phyloP scores from a whole-genome alignment of 1,139 yeast genomes.

The Zygosaccharomyces sapae region DNA sequence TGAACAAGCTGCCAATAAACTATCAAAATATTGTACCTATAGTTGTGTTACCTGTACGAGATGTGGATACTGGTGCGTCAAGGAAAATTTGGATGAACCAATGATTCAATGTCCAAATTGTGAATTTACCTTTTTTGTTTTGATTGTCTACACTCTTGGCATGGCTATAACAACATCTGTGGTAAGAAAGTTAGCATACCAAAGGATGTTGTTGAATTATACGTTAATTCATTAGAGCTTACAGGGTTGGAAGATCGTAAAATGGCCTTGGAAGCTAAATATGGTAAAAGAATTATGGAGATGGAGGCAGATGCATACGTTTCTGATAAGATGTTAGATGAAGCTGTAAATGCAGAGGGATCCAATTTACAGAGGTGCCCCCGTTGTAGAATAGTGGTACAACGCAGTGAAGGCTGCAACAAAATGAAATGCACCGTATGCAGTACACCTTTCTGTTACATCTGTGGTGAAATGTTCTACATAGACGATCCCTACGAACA shows the following conservation, averaged over 20 bases:
- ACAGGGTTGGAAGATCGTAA: slow-evolving; percentile 35
- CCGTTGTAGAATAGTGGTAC: slow-evolving; percentile 49
- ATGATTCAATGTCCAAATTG: slow-evolving; percentile 53
- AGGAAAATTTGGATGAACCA: slow-evolving; percentile 48
- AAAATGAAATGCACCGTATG: slow-evolving; percentile 60
- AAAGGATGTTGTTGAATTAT: slow-evolving; percentile 40
- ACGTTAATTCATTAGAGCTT: slow-evolving; percentile 38
- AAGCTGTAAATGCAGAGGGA: slow-evolving; percentile 42
- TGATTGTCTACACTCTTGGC: slow-evolving; percentile 62
- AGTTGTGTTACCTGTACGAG: slow-evolving; percentile 55
- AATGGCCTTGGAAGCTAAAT: slow-evolving; percentile 43
- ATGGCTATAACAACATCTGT: slow-evolving; percentile 52
- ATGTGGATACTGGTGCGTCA: slow-evolving; percentile 45
- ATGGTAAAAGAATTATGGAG: slow-evolving; percentile 47
- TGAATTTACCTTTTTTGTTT: slow-evolving; percentile 56
- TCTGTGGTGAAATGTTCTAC: slow-evolving; percentile 48
- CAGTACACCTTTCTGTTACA: slow-evolving; percentile 49
- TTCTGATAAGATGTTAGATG: slow-evolving; percentile 48
- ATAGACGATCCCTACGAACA: slow-evolving; percentile 51
- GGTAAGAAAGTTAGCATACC: slow-evolving; percentile 42
- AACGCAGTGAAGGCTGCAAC: slow-evolving; percentile 65
- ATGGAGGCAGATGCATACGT: slow-evolving; percentile 45
- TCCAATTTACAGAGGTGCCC: slow-evolving; percentile 52
- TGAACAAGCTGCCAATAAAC: slow-evolving; percentile 44
- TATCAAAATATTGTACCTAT: slow-evolving; percentile 46